Evolutionary conservation across 768 basidiomycete species (phyloP), one percentile per base, ranked within the genome.

Genomic region (Tricholoma hemisulphureum): DNA sequence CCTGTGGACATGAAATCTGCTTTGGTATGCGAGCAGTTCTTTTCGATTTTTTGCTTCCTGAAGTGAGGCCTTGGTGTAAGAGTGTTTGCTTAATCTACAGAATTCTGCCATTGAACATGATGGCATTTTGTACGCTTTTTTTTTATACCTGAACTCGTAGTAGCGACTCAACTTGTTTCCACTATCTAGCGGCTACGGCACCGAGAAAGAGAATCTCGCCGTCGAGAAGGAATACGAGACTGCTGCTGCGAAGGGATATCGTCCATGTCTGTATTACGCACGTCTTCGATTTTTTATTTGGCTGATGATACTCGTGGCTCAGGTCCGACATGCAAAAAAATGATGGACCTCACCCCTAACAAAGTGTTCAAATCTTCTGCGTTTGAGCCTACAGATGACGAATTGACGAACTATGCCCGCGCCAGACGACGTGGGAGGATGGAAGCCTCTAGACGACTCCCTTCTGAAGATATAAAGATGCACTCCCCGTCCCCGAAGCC

Each of bases 311-410:
- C 26, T 16, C 20, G 18, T 18, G 46, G 14, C 5, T 32, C 6
- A 87, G 86, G 88, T 67, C 87, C 86, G 7, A 82, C 75, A 1
- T 94, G 92, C 72, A 83, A 85, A 65, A 79, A 79, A 63, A 85
- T 86, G 77, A 79, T 82, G 53, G 83, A 88, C 59, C 73, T 83
- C 16, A 71, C 73, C 7, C 70, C 75, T 8, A 70, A 71, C 24
- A 80, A 78, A 53, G 71, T 87, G 26, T 94, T 88, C 79, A 77
- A 77, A 45, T 77, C 84, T 1, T 68, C 72, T 2, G 88, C 89
- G 0, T 93, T 94, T 64, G 83, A 88, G 63, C 88, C 91, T 0
- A 77, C 82, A 0, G 78, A 79, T 3, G 80, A 84, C 34, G 87
- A 89, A 55, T 63, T 89, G 8, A 68, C 68, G 13, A 65, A 73